Base-by-base conservation (phyloP, 1,284 basidiomycete species). In the Mycena citricolor region DNA sequence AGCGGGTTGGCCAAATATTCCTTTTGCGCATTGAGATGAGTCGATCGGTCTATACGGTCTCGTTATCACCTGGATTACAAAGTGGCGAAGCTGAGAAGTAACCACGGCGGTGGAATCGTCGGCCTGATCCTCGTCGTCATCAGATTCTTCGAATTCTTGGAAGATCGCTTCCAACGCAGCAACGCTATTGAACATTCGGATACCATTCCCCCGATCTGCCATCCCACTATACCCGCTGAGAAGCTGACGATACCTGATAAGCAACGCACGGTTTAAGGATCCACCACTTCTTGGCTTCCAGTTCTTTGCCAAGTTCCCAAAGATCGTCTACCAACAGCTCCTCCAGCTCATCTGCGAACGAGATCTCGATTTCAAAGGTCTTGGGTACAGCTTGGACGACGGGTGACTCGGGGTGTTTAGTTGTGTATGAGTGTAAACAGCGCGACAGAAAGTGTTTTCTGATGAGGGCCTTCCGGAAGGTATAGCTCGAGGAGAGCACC, bases 151-250 rank as follows among this genome's bases (percentile, higher is more conserved):
- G 56, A 98, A 97, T 40, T 81, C 81, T 52, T 87, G 76, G 57
- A 99, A 94, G 35, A 98, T 97, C 1, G 65, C 61, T 49, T 79
- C 74, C 48, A 99, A 69, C 26, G 80, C 71, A 8, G 84, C 79
- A 61, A 87, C 85, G 36, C 77, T 86, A 41, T 87, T 81, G 65
- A 99, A 98, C 39, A 99, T 70, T 28, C 94, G 71, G 52, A 99
- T 95, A 0, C 95, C 97, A 73, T 93, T 90, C 4, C 93, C 97
- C 42, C 93, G 79, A 70, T 99, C 95, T 1, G 94, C 87, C 87
- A 99, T 97, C 10, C 93, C 93, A 28, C 72, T 75, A 47, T 8
- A 36, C 45, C 43, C 47, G 36, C 26, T 23, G 57, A 49, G 20
- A 37, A 17, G 16, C 28, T 11, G 33, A 10, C 13, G 32, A 35